Evolutionary conservation across 2,329 filamentous ascomycete species (phyloP).

Genomic region (Cladosporium sp.): DNA sequence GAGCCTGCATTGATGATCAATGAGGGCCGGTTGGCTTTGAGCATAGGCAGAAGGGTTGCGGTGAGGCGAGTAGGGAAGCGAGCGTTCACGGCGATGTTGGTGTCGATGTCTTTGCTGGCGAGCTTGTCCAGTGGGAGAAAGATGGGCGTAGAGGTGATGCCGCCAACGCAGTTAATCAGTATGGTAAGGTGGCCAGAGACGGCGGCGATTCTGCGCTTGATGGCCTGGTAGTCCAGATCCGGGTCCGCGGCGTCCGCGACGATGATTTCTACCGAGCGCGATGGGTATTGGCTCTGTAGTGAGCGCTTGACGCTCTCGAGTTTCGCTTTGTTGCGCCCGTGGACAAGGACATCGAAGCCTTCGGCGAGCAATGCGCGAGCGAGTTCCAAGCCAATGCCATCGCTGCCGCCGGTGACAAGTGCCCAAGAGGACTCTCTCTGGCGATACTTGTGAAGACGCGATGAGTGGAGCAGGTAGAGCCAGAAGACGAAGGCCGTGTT

Average conservation of each 20-base stretch:
- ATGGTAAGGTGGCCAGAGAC: slow-evolving; percentile 44
- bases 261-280: slow-evolving; percentile 36
- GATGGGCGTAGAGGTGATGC: slow-evolving; percentile 28
- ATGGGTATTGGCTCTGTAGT: slow-evolving; percentile 40
- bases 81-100: slow-evolving; percentile 46
- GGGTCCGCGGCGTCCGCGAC: slow-evolving; percentile 42
- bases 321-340: slow-evolving; percentile 52
- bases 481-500: slow-evolving; percentile 4
- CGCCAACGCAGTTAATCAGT: slow-evolving; percentile 56
- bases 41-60: slow-evolving; percentile 41
- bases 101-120: slow-evolving; percentile 36
- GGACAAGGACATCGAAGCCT: slow-evolving; percentile 56
- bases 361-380: slow-evolving; percentile 47
- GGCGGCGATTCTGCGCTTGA: slow-evolving; percentile 24
- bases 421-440: slow-evolving; percentile 36
- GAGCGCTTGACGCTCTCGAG: slow-evolving; percentile 40
- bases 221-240: slow-evolving; percentile 20
- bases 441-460: slow-evolving; percentile 17
- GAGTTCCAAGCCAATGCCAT: slow-evolving; percentile 53
- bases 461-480: slow-evolving; percentile 22
- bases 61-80: slow-evolving; percentile 50
- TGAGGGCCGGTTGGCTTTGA: slow-evolving; percentile 39
- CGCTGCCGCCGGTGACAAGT: slow-evolving; percentile 51
- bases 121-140: slow-evolving; percentile 37
- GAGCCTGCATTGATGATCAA: slow-evolving; percentile 52